These are phyloP conservation scores for Tricholoma sp. DNA, from an alignment of 768 basidiomycete genomes.

Conservation along the genomic window DNA sequence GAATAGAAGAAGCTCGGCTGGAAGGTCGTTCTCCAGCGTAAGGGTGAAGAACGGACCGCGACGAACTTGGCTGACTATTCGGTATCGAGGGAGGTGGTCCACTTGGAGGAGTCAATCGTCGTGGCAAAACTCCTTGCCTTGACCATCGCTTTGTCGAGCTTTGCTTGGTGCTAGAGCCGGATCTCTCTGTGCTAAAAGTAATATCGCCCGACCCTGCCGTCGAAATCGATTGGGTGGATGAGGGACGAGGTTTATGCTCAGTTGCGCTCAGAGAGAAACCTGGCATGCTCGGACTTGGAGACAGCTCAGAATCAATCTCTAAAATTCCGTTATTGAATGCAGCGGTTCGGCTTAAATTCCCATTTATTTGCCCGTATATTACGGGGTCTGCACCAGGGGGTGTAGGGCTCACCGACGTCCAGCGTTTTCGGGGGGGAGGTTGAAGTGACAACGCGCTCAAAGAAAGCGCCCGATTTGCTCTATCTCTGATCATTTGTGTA, in stretches of 20 bases:
- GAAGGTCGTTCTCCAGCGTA: slow-evolving; percentile 28
- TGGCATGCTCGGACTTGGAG: slow-evolving; percentile 19
- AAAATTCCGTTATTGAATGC: slow-evolving; percentile 9
- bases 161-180: slow-evolving; percentile 32
- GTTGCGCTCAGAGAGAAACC: slow-evolving; percentile 32
- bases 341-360: slow-evolving; percentile 12
- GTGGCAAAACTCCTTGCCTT: slow-evolving; percentile 44
- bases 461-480: slow-evolving; percentile 27
- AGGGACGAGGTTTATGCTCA: slow-evolving; percentile 32
- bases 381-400: slow-evolving; percentile 9
- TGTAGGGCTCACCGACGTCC: slow-evolving; percentile 30
- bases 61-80: slow-evolving; percentile 18
- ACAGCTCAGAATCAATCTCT: slow-evolving; percentile 20
- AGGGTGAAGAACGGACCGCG: slow-evolving; percentile 24
- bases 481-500: slow-evolving; percentile 18
- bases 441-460: slow-evolving; percentile 35
- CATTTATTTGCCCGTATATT: slow-evolving; percentile 13
- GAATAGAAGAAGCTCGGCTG: slow-evolving; percentile 32
- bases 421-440: slow-evolving; percentile 46
- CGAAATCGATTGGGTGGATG: slow-evolving; percentile 42
- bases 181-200: slow-evolving; percentile 26
- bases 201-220: slow-evolving; percentile 39
- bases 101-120: slow-evolving; percentile 50
- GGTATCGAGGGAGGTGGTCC: slow-evolving; percentile 55
- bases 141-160: slow-evolving; percentile 46